These are phyloP conservation scores for Lentinula raphanica DNA, from an alignment of 768 basidiomycete genomes.

Conservation along the genomic window DNA sequence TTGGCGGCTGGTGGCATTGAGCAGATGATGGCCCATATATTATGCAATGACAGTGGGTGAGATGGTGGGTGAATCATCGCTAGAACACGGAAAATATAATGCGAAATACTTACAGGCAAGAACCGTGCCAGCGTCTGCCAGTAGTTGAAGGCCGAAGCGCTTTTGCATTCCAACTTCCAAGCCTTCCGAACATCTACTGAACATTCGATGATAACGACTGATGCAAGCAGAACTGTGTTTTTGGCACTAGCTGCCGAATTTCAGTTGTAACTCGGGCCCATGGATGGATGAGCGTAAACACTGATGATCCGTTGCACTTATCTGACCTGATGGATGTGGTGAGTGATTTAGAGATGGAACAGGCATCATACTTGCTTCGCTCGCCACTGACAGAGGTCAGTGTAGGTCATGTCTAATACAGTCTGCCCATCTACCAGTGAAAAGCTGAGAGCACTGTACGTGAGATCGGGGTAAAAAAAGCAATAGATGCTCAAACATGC, in stretches of 20 bases:
- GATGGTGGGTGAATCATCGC: conserved; percentile 4
- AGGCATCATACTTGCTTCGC: background rate
- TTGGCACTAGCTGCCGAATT: background rate
- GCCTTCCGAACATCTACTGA: background rate
- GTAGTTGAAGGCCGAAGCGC: background rate
- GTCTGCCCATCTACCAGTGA: background rate
- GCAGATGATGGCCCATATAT: background rate
- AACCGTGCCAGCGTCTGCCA: background rate
- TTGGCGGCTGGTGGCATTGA: background rate
- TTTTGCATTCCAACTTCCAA: background rate
- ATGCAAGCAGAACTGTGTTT: background rate
- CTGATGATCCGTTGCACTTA: background rate
- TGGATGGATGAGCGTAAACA: background rate
- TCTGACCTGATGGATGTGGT: background rate
- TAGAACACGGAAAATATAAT: background rate
- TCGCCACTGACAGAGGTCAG: background rate
- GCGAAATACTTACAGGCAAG: no score
- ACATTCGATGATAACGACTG: background rate
- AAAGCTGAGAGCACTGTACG: conserved; percentile 4
- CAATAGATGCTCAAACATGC: conserved; percentile 9
- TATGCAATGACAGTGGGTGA: background rate
- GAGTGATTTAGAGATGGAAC: background rate
- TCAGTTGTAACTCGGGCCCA: conserved; percentile 1
- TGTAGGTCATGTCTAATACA: background rate
- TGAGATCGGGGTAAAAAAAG: conserved; percentile 11